Evolutionary conservation across 2,329 filamentous ascomycete species (phyloP).

Genomic region (Fusarium clavum): DNA sequence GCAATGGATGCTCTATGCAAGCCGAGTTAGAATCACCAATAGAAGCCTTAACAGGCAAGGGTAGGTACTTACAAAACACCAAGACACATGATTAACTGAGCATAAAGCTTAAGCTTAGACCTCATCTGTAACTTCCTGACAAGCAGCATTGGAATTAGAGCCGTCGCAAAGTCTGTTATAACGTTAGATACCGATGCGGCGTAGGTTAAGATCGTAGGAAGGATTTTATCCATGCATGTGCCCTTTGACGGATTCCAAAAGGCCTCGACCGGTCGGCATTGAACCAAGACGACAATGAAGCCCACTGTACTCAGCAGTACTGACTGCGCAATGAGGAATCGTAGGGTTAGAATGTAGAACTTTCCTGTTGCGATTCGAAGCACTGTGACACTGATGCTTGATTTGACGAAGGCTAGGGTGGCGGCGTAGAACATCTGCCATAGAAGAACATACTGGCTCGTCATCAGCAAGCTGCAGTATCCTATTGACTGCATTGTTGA

Average conservation of each 20-base stretch:
- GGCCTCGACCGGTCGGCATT: slow-evolving; percentile 5
- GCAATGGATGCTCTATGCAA: slow-evolving; percentile 1
- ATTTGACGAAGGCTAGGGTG: slow-evolving; percentile 6
- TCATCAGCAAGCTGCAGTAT: not conserved
- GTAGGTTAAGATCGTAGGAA: slow-evolving; percentile 19
- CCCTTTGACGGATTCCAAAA: slow-evolving; percentile 8
- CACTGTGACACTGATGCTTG: slow-evolving; percentile 16
- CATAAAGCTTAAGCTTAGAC: slow-evolving; percentile 7
- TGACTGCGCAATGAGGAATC: not conserved
- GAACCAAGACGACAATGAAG: not conserved
- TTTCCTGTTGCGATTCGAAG: slow-evolving; percentile 11
- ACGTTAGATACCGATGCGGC: slow-evolving; percentile 21
- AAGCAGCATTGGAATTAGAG: slow-evolving; percentile 11
- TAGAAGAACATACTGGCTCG: not conserved
- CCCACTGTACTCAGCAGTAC: not conserved
- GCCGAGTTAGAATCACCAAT: too few species aligned
- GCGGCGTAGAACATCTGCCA: slow-evolving; percentile 25
- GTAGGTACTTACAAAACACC: slow-evolving; percentile 12
- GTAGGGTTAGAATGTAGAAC: not conserved
- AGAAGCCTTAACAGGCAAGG: too few species aligned
- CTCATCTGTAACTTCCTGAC: slow-evolving; percentile 26
- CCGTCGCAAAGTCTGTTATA: slow-evolving; percentile 9
- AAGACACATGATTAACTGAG: slow-evolving; percentile 8
- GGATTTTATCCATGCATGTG: slow-evolving; percentile 2
- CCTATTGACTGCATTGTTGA: too few species aligned